A percentile compares a stretch with the other conserved stretches of the same genome.
These are phyloP conservation scores for Novymonas esmeraldas DNA, from an alignment of 208 protist genomes.

Conservation along the genomic window DNA sequence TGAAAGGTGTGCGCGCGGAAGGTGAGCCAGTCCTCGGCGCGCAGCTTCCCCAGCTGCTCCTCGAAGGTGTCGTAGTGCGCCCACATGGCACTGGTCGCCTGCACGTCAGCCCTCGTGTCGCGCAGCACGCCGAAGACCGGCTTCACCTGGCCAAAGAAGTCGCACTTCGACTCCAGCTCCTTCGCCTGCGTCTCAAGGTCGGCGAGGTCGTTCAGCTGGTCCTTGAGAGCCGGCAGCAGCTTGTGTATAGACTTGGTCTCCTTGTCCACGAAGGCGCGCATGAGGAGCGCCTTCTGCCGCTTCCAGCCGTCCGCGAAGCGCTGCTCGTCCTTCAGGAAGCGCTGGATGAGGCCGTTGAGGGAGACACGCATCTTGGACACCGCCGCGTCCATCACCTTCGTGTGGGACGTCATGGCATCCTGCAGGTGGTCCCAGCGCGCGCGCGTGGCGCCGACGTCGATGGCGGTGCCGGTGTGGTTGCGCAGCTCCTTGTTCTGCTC, in stretches of 20 bases:
- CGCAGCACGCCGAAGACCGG: slow-evolving; percentile 78
- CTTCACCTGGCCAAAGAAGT: slow-evolving; percentile 89
- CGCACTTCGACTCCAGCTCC: slow-evolving; percentile 88
- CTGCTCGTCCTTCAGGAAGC: slow-evolving; percentile 86
- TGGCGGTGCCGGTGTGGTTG: slow-evolving; percentile 60
- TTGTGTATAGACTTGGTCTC: slow-evolving; percentile 61
- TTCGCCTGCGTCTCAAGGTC: slow-evolving; percentile 69
- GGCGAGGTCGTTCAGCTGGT: slow-evolving; percentile 80
- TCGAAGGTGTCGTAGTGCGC: slow-evolving; percentile 86
- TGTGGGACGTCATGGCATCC: slow-evolving; percentile 89
- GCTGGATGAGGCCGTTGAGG: slow-evolving; percentile 85
- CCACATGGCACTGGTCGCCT: slow-evolving; percentile 74
- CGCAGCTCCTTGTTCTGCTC: slow-evolving; percentile 89
- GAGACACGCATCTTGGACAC: slow-evolving; percentile 88
- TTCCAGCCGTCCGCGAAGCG: slow-evolving; percentile 92
- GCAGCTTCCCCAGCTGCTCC: slow-evolving; percentile 69
- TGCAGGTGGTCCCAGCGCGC: slow-evolving; percentile 93
- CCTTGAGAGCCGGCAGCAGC: slow-evolving; percentile 68
- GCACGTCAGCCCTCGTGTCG: slow-evolving; percentile 67
- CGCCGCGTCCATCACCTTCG: slow-evolving; percentile 90
- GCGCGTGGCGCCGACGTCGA: slow-evolving; percentile 85
- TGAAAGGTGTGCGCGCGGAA: slow-evolving; percentile 92
- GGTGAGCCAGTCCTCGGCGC: slow-evolving; percentile 94
- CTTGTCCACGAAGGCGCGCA: slow-evolving; percentile 60
- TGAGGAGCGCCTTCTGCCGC: slow-evolving; percentile 83